These are phyloP conservation scores for Penicillium desertorum DNA, from an alignment of 495 filamentous ascomycete genomes.

Conservation along the genomic window DNA sequence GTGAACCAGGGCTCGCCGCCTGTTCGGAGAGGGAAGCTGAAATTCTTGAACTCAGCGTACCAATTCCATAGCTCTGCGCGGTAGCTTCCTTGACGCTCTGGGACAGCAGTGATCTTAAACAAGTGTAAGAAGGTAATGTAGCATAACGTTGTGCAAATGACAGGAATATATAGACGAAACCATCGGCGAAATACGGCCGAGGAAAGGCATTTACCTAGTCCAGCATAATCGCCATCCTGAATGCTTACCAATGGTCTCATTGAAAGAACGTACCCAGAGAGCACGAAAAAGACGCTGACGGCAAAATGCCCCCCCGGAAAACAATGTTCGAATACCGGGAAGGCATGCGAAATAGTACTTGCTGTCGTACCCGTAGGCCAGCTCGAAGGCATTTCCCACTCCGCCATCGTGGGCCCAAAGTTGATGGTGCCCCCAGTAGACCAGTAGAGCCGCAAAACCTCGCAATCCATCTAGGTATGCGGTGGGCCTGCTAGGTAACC, in stretches of 20 bases:
- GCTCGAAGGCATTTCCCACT: conserved; percentile 27
- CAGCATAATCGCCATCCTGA: conserved; percentile 41
- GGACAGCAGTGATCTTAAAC: conserved; percentile 44
- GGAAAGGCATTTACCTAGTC: conserved; percentile 34
- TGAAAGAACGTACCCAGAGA: conserved; percentile 59
- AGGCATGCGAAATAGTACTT: conserved; percentile 38
- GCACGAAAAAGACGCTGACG: conserved; percentile 60
- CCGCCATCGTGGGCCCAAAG: conserved; percentile 34
- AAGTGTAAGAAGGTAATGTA: conserved; percentile 51
- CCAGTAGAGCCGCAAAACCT: conserved; percentile 54
- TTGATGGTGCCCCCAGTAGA: conserved; percentile 45
- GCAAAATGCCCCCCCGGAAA: conserved; percentile 50
- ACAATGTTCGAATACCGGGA: conserved; percentile 43
- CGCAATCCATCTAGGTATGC: conserved; percentile 54
- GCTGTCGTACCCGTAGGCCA: conserved; percentile 32
- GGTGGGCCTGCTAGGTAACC: conserved; percentile 28
- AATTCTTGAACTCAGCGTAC: conserved; percentile 59
- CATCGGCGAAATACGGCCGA: conserved; percentile 51
- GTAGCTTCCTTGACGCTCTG: conserved; percentile 38
- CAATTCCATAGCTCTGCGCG: conserved; percentile 51
- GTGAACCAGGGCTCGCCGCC: conserved; percentile 49
- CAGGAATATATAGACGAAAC: conserved; percentile 44
- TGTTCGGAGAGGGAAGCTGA: conserved; percentile 54
- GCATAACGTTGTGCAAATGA: conserved; percentile 48
- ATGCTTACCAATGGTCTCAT: conserved; percentile 50